phyloP scores from a whole-genome alignment of 2,329 filamentous ascomycete genomes.

The Penicillium thymicola region DNA sequence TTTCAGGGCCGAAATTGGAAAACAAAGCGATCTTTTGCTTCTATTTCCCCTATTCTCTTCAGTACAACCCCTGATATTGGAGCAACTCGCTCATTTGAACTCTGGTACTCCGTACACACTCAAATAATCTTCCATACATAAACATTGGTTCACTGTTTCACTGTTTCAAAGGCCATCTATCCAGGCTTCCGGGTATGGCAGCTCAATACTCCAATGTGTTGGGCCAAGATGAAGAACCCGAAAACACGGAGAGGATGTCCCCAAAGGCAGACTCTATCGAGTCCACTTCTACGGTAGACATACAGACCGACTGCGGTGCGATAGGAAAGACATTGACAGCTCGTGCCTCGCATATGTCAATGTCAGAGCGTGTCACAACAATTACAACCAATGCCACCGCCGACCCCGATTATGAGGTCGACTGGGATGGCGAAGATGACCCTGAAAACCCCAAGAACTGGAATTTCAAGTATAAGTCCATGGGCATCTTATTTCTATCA shows the following conservation, averaged over 20 bases:
- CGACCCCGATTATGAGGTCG: slow-evolving; percentile 67
- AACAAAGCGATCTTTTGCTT: background rate
- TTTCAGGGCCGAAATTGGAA: background rate
- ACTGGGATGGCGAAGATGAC: slow-evolving; percentile 63
- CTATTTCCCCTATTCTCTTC: background rate
- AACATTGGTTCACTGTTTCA: background rate
- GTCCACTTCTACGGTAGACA: slow-evolving; percentile 28
- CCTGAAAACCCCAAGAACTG: slow-evolving; percentile 66
- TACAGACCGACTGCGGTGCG: slow-evolving; percentile 26
- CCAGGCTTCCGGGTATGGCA: slow-evolving; percentile 16
- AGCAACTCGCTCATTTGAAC: background rate
- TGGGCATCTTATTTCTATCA: slow-evolving; percentile 55
- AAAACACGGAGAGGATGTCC: slow-evolving; percentile 11
- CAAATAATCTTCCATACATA: background rate
- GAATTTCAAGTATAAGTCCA: slow-evolving; percentile 57
- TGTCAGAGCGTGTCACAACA: slow-evolving; percentile 44
- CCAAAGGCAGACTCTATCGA: slow-evolving; percentile 29
- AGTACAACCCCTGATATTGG: background rate
- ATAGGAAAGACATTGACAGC: slow-evolving; percentile 29
- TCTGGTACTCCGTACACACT: background rate
- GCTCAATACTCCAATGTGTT: slow-evolving; percentile 10
- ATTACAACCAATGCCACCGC: slow-evolving; percentile 45
- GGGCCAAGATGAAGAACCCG: slow-evolving; percentile 22
- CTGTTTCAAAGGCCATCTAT: background rate
- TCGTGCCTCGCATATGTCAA: slow-evolving; percentile 33